phyloP scores from a whole-genome alignment of 208 protist species.

The Acanthamoeba sp. region DNA sequence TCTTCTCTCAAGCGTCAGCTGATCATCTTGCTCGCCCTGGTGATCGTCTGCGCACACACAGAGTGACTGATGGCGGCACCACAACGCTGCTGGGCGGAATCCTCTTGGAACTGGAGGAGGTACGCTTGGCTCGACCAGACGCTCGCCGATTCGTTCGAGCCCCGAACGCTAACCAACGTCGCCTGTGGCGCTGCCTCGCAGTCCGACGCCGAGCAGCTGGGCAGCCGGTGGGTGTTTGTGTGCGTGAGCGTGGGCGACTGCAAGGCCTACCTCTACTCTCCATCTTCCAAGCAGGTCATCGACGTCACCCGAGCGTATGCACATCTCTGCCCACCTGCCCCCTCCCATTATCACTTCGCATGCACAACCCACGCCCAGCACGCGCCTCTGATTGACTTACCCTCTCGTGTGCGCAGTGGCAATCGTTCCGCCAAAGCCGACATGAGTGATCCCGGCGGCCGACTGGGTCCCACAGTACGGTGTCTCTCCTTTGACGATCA shows the following conservation, averaged over 20 bases:
- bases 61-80: constrained; percentile 46
- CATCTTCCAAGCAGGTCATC: constrained; percentile 41
- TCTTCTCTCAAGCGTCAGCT: not conserved
- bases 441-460: constrained; percentile 82
- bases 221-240: constrained; percentile 78
- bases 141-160: no score
- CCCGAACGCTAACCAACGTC: no score
- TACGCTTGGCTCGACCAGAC: no score
- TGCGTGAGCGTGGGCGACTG: constrained; percentile 84
- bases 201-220: constrained; percentile 48
- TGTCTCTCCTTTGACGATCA: not conserved
- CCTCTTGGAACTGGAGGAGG: constrained; percentile 48
- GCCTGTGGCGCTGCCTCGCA: no score
- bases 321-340: not conserved
- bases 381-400: not conserved
- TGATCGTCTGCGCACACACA: not conserved
- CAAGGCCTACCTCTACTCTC: constrained; percentile 81
- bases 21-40: not conserved
- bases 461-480: constrained; percentile 74
- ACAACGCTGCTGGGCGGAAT: constrained; percentile 70
- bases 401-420: not conserved
- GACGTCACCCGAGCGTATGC: constrained; percentile 81
- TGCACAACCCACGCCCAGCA: no score
- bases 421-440: constrained; percentile 66
- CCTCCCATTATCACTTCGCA: not conserved